Evolutionary conservation across 768 basidiomycete genomes (phyloP).

Genomic region (Leccinum uliginosum): DNA sequence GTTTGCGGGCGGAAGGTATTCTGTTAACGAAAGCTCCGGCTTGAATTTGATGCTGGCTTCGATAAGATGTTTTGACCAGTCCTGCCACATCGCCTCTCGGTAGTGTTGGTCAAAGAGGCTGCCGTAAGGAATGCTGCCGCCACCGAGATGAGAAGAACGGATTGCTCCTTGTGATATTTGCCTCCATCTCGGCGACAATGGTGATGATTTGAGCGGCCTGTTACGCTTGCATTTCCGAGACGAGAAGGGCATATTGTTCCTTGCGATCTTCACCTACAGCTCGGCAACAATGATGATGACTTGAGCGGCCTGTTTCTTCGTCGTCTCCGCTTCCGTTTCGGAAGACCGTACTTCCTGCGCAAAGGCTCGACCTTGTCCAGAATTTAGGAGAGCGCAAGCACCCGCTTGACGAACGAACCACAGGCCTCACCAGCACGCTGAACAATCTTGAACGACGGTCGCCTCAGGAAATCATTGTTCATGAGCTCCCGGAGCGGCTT

Average conservation of each 20-base stretch:
- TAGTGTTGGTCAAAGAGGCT: conserved; percentile 99
- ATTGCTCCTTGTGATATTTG: too few species aligned
- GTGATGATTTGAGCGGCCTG: too few species aligned
- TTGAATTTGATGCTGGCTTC: conserved; percentile 93
- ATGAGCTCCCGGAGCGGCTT: conserved; percentile 83
- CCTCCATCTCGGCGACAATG: too few species aligned
- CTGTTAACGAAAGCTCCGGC: conserved; percentile 84
- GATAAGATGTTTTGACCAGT: conserved; percentile 87
- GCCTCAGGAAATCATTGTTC: conserved; percentile 89
- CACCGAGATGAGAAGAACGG: too few species aligned
- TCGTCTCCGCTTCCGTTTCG: conserved; percentile 90
- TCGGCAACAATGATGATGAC: conserved; percentile 92
- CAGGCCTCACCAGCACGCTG: conserved; percentile 95
- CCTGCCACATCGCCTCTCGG: conserved; percentile 94
- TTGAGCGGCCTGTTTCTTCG: conserved; percentile 85
- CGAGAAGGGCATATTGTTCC: conserved; percentile 93
- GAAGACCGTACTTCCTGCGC: conserved; percentile 93
- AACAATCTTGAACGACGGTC: conserved; percentile 86
- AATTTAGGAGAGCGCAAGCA: conserved; percentile 95
- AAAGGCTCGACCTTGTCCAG: conserved; percentile 95
- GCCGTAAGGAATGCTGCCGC: too few species aligned
- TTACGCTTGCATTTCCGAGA: conserved; percentile 96
- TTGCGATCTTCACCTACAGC: conserved; percentile 86
- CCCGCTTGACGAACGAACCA: conserved; percentile 98
- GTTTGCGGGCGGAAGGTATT: conserved; percentile 95